A percentile compares a stretch with the other conserved stretches of the same genome.
Evolutionary conservation across 495 filamentous ascomycete species (phyloP).

Genomic region (Thermochaetoides thermophila): DNA sequence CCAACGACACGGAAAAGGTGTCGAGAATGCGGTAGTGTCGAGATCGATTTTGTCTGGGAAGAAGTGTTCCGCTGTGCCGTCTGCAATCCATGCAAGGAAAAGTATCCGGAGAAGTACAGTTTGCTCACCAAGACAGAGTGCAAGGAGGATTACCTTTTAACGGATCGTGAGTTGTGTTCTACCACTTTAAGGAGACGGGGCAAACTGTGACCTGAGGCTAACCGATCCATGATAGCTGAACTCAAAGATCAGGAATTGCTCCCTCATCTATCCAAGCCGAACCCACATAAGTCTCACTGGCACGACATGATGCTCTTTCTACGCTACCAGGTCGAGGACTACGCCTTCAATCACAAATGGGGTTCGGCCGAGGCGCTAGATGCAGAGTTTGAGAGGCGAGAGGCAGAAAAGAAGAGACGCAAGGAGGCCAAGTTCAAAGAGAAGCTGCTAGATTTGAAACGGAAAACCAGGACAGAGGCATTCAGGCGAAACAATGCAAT

Average conservation of each 20-base stretch:
- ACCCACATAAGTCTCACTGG: constrained; percentile 90
- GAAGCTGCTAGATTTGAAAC: constrained; percentile 80
- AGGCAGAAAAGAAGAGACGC: constrained; percentile 66
- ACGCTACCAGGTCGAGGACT: constrained; percentile 85
- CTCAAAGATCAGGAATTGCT: constrained; percentile 72
- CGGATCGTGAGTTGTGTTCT: constrained; percentile 52
- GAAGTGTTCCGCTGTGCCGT: constrained; percentile 59
- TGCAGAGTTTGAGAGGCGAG: constrained; percentile 72
- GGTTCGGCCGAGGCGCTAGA: constrained; percentile 73
- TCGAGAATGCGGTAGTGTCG: constrained; percentile 63
- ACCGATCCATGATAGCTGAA: constrained; percentile 42
- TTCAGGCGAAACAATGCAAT: constrained; percentile 47
- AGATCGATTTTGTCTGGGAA: constrained; percentile 92
- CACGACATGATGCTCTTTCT: constrained; percentile 98
- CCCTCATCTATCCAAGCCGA: constrained; percentile 75
- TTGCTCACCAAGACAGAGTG: constrained; percentile 94
- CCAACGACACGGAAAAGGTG: constrained; percentile 56
- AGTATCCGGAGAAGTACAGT: constrained; percentile 78
- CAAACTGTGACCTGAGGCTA: not conserved
- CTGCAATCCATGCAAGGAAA: constrained; percentile 72
- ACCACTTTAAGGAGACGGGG: not conserved
- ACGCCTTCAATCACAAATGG: constrained; percentile 74
- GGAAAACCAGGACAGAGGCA: constrained; percentile 81
- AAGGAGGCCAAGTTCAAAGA: constrained; percentile 86
- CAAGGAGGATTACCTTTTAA: constrained; percentile 86